A percentile compares a stretch with the other conserved stretches of the same genome.
Conservation (phyloP, 495 filamentous ascomycete species). For the Evernia prunastri region DNA sequence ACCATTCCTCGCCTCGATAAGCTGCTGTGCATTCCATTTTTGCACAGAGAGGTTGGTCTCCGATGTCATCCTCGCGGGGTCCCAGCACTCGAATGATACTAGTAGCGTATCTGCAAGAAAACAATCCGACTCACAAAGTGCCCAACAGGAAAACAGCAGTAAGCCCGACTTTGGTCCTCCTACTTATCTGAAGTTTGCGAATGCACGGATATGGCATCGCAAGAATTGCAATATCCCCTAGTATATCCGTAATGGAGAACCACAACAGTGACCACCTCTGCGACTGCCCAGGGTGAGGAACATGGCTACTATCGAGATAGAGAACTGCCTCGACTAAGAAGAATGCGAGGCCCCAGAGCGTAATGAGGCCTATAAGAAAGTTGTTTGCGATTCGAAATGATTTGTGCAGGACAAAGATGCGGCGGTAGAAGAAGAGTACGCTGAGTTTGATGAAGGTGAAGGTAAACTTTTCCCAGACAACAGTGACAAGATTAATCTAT, state of each 20-base stretch:
- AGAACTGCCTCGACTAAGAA: not conserved
- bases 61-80: too few species aligned
- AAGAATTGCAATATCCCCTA: constrained; percentile 15
- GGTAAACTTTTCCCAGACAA: constrained; percentile 12
- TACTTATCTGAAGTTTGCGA: constrained; percentile 11
- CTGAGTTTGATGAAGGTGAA: constrained; percentile 17
- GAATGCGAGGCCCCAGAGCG: constrained; percentile 10
- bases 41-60: too few species aligned
- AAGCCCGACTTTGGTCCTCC: not conserved
- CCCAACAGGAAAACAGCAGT: not conserved
- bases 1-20: too few species aligned
- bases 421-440: constrained; percentile 20
- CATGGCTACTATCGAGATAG: not conserved
- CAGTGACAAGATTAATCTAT: not conserved
- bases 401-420: constrained; percentile 4
- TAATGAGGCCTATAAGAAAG: constrained; percentile 4
- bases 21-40: too few species aligned
- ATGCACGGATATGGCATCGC: constrained; percentile 16
- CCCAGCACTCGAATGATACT: too few species aligned
- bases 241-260: constrained; percentile 17
- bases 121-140: constrained; percentile 7
- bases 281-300: not conserved
- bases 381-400: constrained; percentile 4
- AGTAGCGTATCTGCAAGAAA: not conserved
- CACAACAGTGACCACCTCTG: constrained; percentile 6